phyloP scores from a whole-genome alignment of 1,284 basidiomycete species.

The Cryptococcus sp. region DNA sequence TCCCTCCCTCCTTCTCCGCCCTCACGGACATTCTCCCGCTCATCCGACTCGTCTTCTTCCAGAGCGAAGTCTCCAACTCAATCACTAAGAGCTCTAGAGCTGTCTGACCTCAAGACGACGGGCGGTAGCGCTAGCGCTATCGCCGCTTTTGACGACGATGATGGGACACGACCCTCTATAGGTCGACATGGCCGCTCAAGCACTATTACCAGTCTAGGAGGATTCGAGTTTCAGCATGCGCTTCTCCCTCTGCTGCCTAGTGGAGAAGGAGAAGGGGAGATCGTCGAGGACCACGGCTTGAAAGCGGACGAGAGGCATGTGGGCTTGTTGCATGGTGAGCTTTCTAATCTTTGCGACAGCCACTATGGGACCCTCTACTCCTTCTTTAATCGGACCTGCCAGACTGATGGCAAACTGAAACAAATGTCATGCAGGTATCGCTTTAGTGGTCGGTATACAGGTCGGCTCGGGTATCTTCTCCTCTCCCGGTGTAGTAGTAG shows the following conservation, averaged over 20 bases:
- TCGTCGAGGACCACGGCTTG: slow-evolving; percentile 54
- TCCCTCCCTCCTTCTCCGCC: slow-evolving; percentile 8
- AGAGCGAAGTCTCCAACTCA: slow-evolving; percentile 60
- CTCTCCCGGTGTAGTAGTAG: slow-evolving; percentile 85
- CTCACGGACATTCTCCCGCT: slow-evolving; percentile 35
- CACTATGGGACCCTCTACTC: background rate
- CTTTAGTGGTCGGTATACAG: slow-evolving; percentile 78
- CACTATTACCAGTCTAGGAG: slow-evolving; percentile 61
- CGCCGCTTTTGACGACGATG: slow-evolving; percentile 25
- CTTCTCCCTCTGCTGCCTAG: slow-evolving; percentile 74
- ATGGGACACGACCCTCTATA: slow-evolving; percentile 48
- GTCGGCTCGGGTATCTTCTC: slow-evolving; percentile 94
- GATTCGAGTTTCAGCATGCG: slow-evolving; percentile 75
- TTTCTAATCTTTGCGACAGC: background rate
- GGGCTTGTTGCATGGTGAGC: slow-evolving; percentile 71
- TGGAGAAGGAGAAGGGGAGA: slow-evolving; percentile 63
- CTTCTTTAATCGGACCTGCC: background rate
- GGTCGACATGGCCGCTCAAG: slow-evolving; percentile 57
- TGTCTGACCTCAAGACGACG: slow-evolving; percentile 59
- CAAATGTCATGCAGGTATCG: slow-evolving; percentile 62
- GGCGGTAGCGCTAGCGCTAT: slow-evolving; percentile 4
- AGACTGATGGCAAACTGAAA: background rate
- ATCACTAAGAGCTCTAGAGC: slow-evolving; percentile 73
- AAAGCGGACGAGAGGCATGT: slow-evolving; percentile 64
- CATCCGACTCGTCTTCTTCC: slow-evolving; percentile 45